Evolutionary conservation across 345 rosid species (phyloP), one percentile per base, ranked within the genome.

Genomic region (Aegle marmelos): DNA sequence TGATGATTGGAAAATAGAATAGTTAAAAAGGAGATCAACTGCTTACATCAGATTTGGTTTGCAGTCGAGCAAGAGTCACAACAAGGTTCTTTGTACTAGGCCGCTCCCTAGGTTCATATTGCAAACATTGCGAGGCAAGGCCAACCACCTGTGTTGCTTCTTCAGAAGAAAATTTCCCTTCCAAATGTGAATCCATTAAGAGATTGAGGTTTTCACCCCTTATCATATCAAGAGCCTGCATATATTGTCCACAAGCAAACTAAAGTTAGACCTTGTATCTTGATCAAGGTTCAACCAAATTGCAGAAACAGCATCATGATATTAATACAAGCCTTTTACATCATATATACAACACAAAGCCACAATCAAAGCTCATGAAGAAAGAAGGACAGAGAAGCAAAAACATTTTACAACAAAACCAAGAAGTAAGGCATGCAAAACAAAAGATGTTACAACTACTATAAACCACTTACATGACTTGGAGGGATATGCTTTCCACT

Each of bases 401-500:
- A 45, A 45, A 45, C 17, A 45, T 13, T 45, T 45, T 45, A 45
- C 17, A 45, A 45, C 0, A 45, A 45, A 2, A 45, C 50, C 50
- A 45, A 13, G 17, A 45, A 45, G 13, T 11, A 45, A 45, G 17
- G 50, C 4, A 66, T n/a, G 24, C 48, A 58, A 54, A 28, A 64
- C 17, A 48, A 58, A 22, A 70, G 41, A 16, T 57, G 75, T 68
- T 70, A 80, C 79, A 45, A 13, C 48, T 41, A 41, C 48, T 11
- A 3, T 41, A 41, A 41, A 41, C 48, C 14, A 85, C 94, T 90
- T 83, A 92, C 98, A 85, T 91, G 98, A 86, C 88, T 91, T 68
- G 99, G 99, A 80, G 98, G 99, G 81, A 94, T 94, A 80, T 92
- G 99, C 79, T 94, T 96, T 82, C 99, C 98, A 30, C 99, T 92